phyloP scores from a whole-genome alignment of 805 yeast species.

The Cyberlindnera meyerae region DNA sequence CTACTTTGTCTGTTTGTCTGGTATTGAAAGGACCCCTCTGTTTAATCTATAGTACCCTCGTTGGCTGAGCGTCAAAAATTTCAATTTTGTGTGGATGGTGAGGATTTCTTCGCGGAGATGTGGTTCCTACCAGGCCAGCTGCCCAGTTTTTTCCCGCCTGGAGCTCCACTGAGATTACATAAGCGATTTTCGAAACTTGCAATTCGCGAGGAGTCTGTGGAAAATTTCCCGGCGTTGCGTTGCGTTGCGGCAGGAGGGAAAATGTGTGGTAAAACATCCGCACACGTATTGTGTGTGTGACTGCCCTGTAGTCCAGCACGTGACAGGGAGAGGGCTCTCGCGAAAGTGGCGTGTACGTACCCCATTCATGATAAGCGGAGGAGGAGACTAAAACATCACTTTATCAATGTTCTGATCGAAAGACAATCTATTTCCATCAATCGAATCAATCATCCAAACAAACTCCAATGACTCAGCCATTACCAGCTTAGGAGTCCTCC shows the following conservation, averaged over 20 bases:
- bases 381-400: too few relatives aligned
- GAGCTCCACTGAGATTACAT: constrained; percentile 11
- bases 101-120: constrained; percentile 12
- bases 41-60: background rate
- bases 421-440: too few relatives aligned
- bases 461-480: constrained; percentile 18
- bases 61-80: constrained; percentile 19
- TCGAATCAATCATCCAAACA: too few relatives aligned
- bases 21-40: constrained; percentile 3
- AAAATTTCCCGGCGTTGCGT: too few relatives aligned
- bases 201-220: constrained; percentile 5
- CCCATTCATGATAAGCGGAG: background rate
- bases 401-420: too few relatives aligned
- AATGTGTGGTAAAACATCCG: constrained; percentile 4
- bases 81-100: constrained; percentile 23
- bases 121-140: constrained; percentile 11
- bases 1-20: constrained; percentile 25
- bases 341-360: too few relatives aligned
- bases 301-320: constrained; percentile 10
- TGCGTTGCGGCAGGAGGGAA: constrained; percentile 9
- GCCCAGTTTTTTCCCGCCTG: too few relatives aligned
- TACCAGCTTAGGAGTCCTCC: constrained; percentile 18
- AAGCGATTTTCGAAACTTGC: background rate
- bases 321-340: too few relatives aligned
- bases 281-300: constrained; percentile 1